Conservation (phyloP, 257 asterid genomes). For the Penstemon barbatus region DNA sequence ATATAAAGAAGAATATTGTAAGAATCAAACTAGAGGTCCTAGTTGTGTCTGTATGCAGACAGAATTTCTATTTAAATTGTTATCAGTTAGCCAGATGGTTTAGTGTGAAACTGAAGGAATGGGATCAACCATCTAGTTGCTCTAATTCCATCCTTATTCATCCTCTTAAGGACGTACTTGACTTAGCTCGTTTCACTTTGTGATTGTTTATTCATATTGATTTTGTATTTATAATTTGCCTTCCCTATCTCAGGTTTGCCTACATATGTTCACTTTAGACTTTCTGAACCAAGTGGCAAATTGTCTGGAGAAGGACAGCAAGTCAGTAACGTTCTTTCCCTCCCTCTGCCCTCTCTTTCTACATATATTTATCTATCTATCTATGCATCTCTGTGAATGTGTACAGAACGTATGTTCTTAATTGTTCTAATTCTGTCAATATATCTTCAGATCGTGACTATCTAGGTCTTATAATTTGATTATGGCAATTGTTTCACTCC, state of each 20-base stretch:
- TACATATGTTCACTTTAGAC: conserved; percentile 90
- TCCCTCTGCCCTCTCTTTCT: background rate
- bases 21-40: background rate
- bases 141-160: background rate
- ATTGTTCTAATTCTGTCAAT: background rate
- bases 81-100: conserved; percentile 5
- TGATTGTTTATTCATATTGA: background rate
- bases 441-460: background rate
- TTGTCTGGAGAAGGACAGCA: conserved; percentile 97
- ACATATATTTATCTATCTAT: too few species aligned
- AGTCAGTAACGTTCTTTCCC: conserved; percentile 48
- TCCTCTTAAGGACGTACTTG: background rate
- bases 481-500: background rate
- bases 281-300: conserved; percentile 93
- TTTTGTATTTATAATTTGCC: background rate
- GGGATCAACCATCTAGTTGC: background rate
- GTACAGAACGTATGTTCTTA: background rate
- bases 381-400: background rate
- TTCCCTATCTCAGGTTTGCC: conserved; percentile 76
- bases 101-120: conserved; percentile 7
- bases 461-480: background rate
- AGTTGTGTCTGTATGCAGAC: conserved; percentile 8
- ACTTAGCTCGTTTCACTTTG: conserved; percentile 6
- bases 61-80: background rate
- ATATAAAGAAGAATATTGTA: background rate